Evolutionary conservation across 345 rosid genomes (phyloP).

Genomic region (Bruguiera gymnorhiza): DNA sequence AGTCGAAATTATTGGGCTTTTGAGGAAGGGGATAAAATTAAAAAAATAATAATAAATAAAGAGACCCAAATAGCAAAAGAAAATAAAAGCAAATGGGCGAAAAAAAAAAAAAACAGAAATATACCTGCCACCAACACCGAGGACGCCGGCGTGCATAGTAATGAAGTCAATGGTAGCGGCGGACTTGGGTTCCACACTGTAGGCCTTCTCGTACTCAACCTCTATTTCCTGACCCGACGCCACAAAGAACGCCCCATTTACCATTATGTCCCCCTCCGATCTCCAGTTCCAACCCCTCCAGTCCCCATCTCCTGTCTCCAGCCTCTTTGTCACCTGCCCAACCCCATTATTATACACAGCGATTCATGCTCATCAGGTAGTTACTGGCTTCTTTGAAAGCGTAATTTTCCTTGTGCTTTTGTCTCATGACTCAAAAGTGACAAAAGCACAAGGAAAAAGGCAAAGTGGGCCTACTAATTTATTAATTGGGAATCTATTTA

Average conservation of each 20-base stretch:
- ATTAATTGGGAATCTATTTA: too few species aligned
- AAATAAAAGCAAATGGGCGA: background rate
- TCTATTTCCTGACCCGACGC: constrained; percentile 76
- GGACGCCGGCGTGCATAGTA: constrained; percentile 25
- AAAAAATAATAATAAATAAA: background rate
- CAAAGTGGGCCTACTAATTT: too few species aligned
- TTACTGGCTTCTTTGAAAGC: background rate
- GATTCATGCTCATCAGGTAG: too few species aligned
- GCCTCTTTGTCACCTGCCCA: constrained; percentile 80
- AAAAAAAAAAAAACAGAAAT: background rate
- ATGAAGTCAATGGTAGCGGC: constrained; percentile 54
- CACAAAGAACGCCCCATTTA: constrained; percentile 89
- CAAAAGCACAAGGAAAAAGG: too few species aligned
- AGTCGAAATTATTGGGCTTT: too few species aligned
- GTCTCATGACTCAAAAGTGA: too few species aligned
- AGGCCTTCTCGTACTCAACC: constrained; percentile 79
- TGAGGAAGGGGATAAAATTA: background rate
- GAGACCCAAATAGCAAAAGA: too few species aligned
- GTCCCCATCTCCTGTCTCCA: constrained; percentile 60
- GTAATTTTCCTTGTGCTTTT: background rate
- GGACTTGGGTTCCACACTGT: constrained; percentile 86
- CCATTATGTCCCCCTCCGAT: constrained; percentile 86
- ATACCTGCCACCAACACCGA: constrained; percentile 32
- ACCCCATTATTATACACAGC: too few species aligned
- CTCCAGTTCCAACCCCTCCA: constrained; percentile 97